These are phyloP conservation scores for Oryza australiensis DNA, from an alignment of 176 grass and related monocot genomes.

Conservation along the genomic window DNA sequence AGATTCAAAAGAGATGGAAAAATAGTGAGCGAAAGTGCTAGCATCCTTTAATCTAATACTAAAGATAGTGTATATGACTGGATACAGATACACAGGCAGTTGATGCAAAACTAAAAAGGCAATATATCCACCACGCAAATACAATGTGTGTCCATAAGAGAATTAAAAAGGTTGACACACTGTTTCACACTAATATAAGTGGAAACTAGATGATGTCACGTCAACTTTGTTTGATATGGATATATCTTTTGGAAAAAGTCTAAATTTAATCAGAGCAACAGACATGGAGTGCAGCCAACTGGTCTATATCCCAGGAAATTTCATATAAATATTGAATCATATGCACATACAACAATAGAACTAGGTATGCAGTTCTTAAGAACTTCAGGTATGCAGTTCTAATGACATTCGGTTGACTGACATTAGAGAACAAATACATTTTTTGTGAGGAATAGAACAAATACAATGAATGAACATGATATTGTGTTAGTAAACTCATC, in stretches of 20 bases:
- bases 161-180: background rate
- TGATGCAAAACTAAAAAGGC: background rate
- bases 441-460: background rate
- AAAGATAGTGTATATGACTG: background rate
- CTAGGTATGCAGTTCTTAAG: background rate
- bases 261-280: background rate
- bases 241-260: background rate
- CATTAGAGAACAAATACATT: too few species aligned
- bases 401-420: too few species aligned
- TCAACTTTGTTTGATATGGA: background rate
- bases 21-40: conserved; percentile 28
- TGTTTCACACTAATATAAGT: background rate
- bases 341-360: background rate
- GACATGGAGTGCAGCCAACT: background rate
- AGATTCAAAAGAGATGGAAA: background rate
- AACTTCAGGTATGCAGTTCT: too few species aligned
- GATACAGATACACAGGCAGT: background rate
- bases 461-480: background rate
- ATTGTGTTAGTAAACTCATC: background rate
- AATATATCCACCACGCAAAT: background rate
- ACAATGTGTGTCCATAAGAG: background rate
- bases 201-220: background rate
- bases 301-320: background rate
- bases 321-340: background rate
- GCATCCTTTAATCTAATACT: background rate